A percentile compares a stretch with the other conserved stretches of the same genome.
phyloP scores from a whole-genome alignment of 2,329 filamentous ascomycete species.

The Ceratocystis albifundus region DNA sequence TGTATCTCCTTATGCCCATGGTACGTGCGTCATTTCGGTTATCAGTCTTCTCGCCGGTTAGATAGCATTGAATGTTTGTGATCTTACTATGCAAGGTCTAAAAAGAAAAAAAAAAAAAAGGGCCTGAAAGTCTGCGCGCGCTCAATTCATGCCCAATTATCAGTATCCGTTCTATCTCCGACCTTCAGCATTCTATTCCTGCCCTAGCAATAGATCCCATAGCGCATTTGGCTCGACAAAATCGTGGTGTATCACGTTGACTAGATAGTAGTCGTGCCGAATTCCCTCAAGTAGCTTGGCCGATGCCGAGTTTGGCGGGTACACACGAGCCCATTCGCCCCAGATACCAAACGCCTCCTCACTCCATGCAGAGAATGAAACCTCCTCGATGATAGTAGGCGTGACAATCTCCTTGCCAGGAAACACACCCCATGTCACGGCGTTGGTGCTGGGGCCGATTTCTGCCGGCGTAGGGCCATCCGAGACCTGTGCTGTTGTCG shows the following conservation, averaged over 20 bases:
- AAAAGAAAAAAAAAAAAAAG: constrained; percentile 3
- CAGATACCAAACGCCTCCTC: constrained; percentile 96
- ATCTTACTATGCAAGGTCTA: constrained; percentile 6
- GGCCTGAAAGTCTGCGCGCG: too few relatives aligned
- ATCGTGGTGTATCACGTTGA: constrained; percentile 79
- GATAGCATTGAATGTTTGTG: not conserved
- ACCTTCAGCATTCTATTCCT: constrained; percentile 28
- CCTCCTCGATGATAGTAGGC: constrained; percentile 91
- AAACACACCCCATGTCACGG: constrained; percentile 95
- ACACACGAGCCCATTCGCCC: constrained; percentile 85
- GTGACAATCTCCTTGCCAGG: constrained; percentile 92
- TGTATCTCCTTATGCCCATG: not conserved
- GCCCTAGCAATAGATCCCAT: constrained; percentile 50
- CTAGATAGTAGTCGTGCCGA: constrained; percentile 67
- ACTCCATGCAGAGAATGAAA: constrained; percentile 85
- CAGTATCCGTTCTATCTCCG: not conserved
- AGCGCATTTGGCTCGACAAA: constrained; percentile 59
- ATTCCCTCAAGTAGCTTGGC: constrained; percentile 58
- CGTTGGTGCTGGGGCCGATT: constrained; percentile 55
- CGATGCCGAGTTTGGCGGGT: constrained; percentile 60
- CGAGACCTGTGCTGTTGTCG: not conserved
- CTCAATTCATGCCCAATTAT: too few relatives aligned
- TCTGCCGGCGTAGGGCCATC: constrained; percentile 26
- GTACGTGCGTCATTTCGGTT: not conserved
- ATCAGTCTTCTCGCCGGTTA: not conserved